Base-by-base conservation (phyloP, 116 monocot species). In the Thalassia testudinum region DNA sequence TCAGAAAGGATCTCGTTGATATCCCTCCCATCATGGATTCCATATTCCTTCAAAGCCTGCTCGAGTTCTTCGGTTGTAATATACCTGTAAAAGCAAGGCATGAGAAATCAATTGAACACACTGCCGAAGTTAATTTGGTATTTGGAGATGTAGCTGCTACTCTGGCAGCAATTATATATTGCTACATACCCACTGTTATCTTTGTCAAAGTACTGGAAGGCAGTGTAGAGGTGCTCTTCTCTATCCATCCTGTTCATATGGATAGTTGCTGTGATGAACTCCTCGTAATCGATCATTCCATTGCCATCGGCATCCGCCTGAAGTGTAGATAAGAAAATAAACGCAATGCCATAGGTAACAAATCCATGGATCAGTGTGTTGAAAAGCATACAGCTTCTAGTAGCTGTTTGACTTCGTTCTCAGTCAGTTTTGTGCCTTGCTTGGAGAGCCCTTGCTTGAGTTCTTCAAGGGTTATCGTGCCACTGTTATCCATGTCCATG, bases 251-350 rank as follows among this genome's bases (percentile, higher is more conserved):
- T 66, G 61, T 93, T 86, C 75, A 86, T 59, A 53, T 87, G 83
- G 80, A 93, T 70, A 14, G 93, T 93, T 25, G 87, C 93, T 20
- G 93, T 83, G 58, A 93, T 87, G 73, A 93, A 93, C 49, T 93
- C 93, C 1, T 80, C 80, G 26, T 93, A 93, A 21, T 93, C 93
- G 20, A 93, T 93, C 0, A 71, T 66, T 26, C 93, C 93, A 58
- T 93, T 83, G 48, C 87, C 87, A 75, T 93, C 93, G 4, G 78
- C 93, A 71, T 93, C 93, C 50, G 93, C 93, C 93, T 93, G 68
- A 18, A 45, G 15, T 45, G 10, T 7, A n/a, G 45, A 45, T 24
- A 52, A 27, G 37, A 57, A 57, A 30, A 28, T 21, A 3, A 24
- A 43, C 47, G 19, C 17, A 11, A 45, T 30, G 27, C 0, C 45